Conservation (phyloP, 768 basidiomycete species). For the Tulasnella sp. region DNA sequence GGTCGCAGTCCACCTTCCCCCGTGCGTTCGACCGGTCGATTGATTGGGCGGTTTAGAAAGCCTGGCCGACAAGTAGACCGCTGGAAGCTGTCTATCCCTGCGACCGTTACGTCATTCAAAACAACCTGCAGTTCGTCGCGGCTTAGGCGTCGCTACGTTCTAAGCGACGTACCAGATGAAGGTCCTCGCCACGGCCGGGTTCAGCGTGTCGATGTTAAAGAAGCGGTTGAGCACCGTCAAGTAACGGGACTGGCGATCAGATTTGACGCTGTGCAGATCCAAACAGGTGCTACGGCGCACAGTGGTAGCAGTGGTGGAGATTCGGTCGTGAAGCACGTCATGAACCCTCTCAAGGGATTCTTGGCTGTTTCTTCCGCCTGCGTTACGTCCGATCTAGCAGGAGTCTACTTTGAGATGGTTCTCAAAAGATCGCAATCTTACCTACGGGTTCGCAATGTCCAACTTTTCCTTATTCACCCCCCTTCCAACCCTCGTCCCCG, state of each 20-base stretch:
- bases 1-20: conserved; percentile 3
- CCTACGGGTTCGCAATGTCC: conserved; percentile 95
- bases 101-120: conserved; percentile 94
- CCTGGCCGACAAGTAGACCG: conserved; percentile 75
- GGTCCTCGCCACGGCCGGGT: conserved; percentile 86
- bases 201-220: conserved; percentile 74
- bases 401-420: conserved; percentile 76
- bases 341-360: conserved; percentile 82
- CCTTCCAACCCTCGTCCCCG: conserved; percentile 68
- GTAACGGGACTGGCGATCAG: conserved; percentile 85
- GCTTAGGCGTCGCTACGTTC: conserved; percentile 91
- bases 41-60: conserved; percentile 42
- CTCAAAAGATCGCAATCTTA: conserved; percentile 83
- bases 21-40: background rate
- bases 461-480: conserved; percentile 91
- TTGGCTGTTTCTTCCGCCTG: conserved; percentile 84
- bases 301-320: background rate
- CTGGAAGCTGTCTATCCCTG: conserved; percentile 95
- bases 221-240: conserved; percentile 64
- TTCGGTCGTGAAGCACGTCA: conserved; percentile 37
- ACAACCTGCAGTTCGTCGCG: conserved; percentile 92
- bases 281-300: conserved; percentile 36
- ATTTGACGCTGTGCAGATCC: conserved; percentile 68
- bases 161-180: conserved; percentile 98
- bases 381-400: conserved; percentile 76